Percentiles rank a stretch among this genome's conserved stretches.
These are phyloP conservation scores for Dalechampia spathulata DNA, from an alignment of 441 rosid species.

Conservation along the genomic window DNA sequence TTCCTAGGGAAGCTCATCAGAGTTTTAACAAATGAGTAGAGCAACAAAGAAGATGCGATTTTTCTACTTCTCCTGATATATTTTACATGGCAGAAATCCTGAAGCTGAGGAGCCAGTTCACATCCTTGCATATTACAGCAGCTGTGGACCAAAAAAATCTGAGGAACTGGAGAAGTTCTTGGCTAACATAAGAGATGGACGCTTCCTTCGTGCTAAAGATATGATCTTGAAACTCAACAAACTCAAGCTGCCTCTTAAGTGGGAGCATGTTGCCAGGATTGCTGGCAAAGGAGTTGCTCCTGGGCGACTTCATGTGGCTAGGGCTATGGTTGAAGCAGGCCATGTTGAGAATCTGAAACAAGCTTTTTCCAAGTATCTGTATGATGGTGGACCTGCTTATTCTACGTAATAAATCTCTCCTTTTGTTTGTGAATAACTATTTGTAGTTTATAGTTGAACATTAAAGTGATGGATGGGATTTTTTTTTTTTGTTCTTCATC, in stretches of 20 bases:
- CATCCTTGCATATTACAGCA: slow-evolving; percentile 88
- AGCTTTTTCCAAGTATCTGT: slow-evolving; percentile 73
- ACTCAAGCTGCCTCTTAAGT: slow-evolving; percentile 72
- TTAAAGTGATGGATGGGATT: not conserved
- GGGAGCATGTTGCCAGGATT: slow-evolving; percentile 83
- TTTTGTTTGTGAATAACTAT: not conserved
- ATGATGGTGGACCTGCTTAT: slow-evolving; percentile 95
- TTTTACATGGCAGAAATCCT: slow-evolving; percentile 31
- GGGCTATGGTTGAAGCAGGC: slow-evolving; percentile 94
- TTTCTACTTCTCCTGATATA: slow-evolving; percentile 2
- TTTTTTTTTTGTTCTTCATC: slow-evolving; percentile 16
- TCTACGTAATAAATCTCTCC: slow-evolving; percentile 36
- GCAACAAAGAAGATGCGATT: too few species aligned
- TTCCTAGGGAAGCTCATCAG: not conserved
- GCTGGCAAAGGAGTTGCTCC: slow-evolving; percentile 94
- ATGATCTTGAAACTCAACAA: slow-evolving; percentile 70
- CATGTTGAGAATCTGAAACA: slow-evolving; percentile 76
- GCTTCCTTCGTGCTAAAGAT: slow-evolving; percentile 68
- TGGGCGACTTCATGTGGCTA: slow-evolving; percentile 87
- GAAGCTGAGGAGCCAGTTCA: slow-evolving; percentile 81
- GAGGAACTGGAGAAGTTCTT: slow-evolving; percentile 62
- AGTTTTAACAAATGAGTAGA: not conserved
- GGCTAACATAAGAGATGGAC: slow-evolving; percentile 75
- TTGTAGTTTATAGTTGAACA: not conserved
- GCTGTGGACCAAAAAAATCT: slow-evolving; percentile 59